A percentile compares a stretch with the other conserved stretches of the same genome.
phyloP scores from a whole-genome alignment of 345 rosid species.

The Sisymbrium altissimum region DNA sequence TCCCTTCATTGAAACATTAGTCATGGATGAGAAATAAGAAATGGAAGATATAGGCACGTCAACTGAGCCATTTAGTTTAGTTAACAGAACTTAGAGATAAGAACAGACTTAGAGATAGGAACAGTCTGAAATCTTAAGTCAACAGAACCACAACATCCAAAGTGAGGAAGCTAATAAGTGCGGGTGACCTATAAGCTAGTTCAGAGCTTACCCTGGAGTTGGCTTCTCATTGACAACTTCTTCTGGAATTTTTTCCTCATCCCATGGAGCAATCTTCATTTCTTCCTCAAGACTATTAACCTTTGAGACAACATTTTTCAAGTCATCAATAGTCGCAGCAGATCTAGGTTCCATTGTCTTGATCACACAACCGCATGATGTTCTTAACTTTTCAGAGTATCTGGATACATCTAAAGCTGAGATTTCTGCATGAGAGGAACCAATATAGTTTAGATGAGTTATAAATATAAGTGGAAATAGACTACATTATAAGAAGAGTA shows the following conservation, averaged over 20 bases:
- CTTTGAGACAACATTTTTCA: constrained; percentile 51
- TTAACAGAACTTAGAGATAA: background rate
- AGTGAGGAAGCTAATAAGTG: constrained; percentile 3
- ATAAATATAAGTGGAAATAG: background rate
- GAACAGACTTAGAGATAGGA: background rate
- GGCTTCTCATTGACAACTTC: constrained; percentile 72
- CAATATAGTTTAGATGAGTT: background rate
- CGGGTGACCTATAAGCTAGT: constrained; percentile 8
- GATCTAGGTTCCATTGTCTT: constrained; percentile 78
- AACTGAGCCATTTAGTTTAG: background rate
- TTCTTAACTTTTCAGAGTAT: constrained; percentile 68
- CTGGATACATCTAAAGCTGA: constrained; percentile 72
- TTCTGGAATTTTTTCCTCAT: constrained; percentile 80
- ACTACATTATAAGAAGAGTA: constrained; percentile 17
- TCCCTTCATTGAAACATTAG: constrained; percentile 46
- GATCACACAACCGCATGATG: constrained; percentile 74
- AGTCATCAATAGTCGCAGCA: constrained; percentile 61
- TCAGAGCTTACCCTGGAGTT: constrained; percentile 60
- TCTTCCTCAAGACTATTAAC: constrained; percentile 60
- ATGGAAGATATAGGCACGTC: background rate
- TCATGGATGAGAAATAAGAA: constrained; percentile 27
- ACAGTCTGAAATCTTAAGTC: background rate
- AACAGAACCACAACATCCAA: constrained; percentile 11
- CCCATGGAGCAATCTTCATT: constrained; percentile 70
- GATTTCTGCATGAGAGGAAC: constrained; percentile 50